A percentile compares a stretch with the other conserved stretches of the same genome.
Conservation (phyloP, 805 yeast species). For the Lachancea kluyveri region DNA sequence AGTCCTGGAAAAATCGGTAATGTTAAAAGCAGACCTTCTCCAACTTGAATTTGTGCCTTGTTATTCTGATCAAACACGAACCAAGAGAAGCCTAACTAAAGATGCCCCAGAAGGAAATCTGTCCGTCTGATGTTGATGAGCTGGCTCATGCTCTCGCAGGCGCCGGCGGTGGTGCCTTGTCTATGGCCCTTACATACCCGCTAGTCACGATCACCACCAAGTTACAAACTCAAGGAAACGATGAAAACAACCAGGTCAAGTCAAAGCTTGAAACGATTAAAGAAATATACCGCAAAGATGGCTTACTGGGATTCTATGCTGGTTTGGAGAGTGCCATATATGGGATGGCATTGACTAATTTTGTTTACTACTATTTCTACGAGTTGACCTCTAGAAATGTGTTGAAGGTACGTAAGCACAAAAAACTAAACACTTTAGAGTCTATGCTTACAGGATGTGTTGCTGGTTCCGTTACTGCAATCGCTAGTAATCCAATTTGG, state of each 20-base stretch:
- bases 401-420: slow-evolving; percentile 17
- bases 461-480: slow-evolving; percentile 82
- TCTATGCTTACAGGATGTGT: slow-evolving; percentile 73
- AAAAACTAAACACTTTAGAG: slow-evolving; percentile 53
- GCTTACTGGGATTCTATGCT: slow-evolving; percentile 64
- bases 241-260: slow-evolving; percentile 21
- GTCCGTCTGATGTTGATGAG: slow-evolving; percentile 25
- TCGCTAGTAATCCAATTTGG: slow-evolving; percentile 87
- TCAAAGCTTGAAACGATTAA: slow-evolving; percentile 35
- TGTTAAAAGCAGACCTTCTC: too few species aligned
- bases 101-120: slow-evolving; percentile 14
- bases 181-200: slow-evolving; percentile 87
- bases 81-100: too few species aligned
- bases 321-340: slow-evolving; percentile 84
- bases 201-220: slow-evolving; percentile 79
- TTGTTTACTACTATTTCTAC: slow-evolving; percentile 85
- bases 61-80: too few species aligned
- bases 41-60: too few species aligned
- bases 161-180: slow-evolving; percentile 85
- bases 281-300: slow-evolving; percentile 49
- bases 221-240: slow-evolving; percentile 50
- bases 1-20: too few species aligned
- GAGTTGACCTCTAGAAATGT: slow-evolving; percentile 56
- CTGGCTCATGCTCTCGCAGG: slow-evolving; percentile 91
- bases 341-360: slow-evolving; percentile 82